phyloP scores from a whole-genome alignment of 2,329 filamentous ascomycete species.

The Nothomitra cinnamomea region DNA sequence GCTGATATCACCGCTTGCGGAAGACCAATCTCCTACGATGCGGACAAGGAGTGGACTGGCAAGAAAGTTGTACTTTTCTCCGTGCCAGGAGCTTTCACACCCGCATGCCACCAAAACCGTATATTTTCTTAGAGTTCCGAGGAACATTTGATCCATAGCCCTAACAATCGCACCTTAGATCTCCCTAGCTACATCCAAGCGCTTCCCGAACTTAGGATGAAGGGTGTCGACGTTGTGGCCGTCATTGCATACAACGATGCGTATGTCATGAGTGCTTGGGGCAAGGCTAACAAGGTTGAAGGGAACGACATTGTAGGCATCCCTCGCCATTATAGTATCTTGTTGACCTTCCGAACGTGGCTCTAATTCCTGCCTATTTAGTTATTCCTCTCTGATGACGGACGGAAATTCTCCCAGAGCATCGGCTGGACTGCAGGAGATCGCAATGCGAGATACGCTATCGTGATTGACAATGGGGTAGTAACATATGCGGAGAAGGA shows the following conservation, averaged over 20 bases:
- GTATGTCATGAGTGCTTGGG: constrained; percentile 79
- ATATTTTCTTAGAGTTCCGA: constrained; percentile 44
- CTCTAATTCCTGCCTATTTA: constrained; percentile 28
- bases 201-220: constrained; percentile 30
- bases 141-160: not conserved
- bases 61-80: constrained; percentile 58
- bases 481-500: constrained; percentile 67
- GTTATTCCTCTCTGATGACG: constrained; percentile 54
- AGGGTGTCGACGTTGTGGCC: constrained; percentile 69
- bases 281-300: constrained; percentile 68
- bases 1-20: constrained; percentile 59
- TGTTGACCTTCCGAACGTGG: not conserved
- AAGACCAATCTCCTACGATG: constrained; percentile 59
- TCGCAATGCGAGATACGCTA: constrained; percentile 61
- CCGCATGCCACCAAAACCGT: constrained; percentile 48
- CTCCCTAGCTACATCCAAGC: constrained; percentile 58
- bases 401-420: constrained; percentile 56
- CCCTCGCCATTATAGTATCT: constrained; percentile 15
- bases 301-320: constrained; percentile 45
- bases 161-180: not conserved
- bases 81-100: constrained; percentile 66
- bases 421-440: constrained; percentile 63
- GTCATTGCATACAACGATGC: constrained; percentile 74
- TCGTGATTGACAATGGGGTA: constrained; percentile 71
- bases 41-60: constrained; percentile 55